Conservation (phyloP, 2,329 filamentous ascomycete species). For the Calonectria ilicicola region DNA sequence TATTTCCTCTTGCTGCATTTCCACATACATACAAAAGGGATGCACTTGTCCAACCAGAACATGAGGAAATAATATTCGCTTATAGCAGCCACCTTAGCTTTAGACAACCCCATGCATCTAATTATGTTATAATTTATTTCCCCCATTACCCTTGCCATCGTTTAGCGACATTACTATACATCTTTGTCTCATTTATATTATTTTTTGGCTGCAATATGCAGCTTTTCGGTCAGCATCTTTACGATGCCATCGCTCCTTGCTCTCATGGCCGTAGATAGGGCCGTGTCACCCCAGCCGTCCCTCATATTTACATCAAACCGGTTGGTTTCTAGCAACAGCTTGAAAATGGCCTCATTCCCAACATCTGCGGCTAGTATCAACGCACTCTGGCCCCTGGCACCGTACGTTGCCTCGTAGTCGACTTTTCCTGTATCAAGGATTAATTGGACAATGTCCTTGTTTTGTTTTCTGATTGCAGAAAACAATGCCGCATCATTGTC, state of each 20-base stretch:
- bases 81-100: too few species aligned
- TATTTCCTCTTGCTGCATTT: not conserved
- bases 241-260: not conserved
- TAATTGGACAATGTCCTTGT: not conserved
- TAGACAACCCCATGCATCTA: too few species aligned
- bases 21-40: not conserved
- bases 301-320: not conserved
- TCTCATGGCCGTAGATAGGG: not conserved
- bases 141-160: too few species aligned
- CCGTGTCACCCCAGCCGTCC: not conserved
- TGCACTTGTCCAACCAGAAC: too few species aligned
- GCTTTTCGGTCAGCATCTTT: not conserved
- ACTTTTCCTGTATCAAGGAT: not conserved
- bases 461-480: not conserved
- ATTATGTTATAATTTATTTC: too few species aligned
- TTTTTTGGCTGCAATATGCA: not conserved
- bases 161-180: too few species aligned
- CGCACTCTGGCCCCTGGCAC: not conserved
- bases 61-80: too few species aligned
- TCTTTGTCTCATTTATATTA: not conserved
- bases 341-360: not conserved
- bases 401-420: not conserved
- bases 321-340: not conserved
- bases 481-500: not conserved
- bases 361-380: not conserved